Percentiles rank a stretch among this genome's conserved stretches.
Conservation (phyloP, 805 yeast genomes). For the Yarrowia keelungensis region DNA sequence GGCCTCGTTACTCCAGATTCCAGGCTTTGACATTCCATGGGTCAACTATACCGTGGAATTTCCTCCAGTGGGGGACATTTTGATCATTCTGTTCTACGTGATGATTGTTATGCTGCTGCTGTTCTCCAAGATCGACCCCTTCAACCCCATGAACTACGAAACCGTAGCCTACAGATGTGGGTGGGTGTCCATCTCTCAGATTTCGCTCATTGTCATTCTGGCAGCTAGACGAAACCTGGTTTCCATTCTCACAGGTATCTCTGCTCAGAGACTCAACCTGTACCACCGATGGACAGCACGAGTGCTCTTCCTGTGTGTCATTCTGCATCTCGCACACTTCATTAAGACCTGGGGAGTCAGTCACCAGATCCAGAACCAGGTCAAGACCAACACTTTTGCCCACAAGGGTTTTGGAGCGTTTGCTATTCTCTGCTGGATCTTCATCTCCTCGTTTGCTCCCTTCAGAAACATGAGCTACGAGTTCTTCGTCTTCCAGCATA, state of each 20-base stretch:
- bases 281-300: conserved; percentile 47
- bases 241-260: conserved; percentile 43
- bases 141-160: conserved; percentile 42
- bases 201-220: conserved; percentile 45
- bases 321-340: conserved; percentile 44
- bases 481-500: conserved; percentile 45
- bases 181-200: conserved; percentile 46
- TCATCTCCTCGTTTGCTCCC: conserved; percentile 41
- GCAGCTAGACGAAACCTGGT: conserved; percentile 42
- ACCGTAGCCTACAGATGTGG: conserved; percentile 44
- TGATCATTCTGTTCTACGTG: conserved; percentile 40
- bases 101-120: conserved; percentile 42
- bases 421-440: conserved; percentile 44
- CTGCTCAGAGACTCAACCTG: conserved; percentile 44
- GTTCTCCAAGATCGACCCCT: conserved; percentile 41
- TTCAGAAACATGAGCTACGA: conserved; percentile 43
- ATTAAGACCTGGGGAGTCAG: conserved; percentile 42
- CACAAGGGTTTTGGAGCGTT: conserved; percentile 45
- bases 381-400: conserved; percentile 42
- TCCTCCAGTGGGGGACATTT: conserved; percentile 26
- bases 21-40: conserved; percentile 27
- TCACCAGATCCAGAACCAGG: conserved; percentile 40
- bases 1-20: conserved; percentile 19
- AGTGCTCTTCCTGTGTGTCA: conserved; percentile 43
- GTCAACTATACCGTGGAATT: conserved; percentile 25